These are phyloP conservation scores for Spiraea crenata DNA, from an alignment of 331 rosid species.

Conservation along the genomic window DNA sequence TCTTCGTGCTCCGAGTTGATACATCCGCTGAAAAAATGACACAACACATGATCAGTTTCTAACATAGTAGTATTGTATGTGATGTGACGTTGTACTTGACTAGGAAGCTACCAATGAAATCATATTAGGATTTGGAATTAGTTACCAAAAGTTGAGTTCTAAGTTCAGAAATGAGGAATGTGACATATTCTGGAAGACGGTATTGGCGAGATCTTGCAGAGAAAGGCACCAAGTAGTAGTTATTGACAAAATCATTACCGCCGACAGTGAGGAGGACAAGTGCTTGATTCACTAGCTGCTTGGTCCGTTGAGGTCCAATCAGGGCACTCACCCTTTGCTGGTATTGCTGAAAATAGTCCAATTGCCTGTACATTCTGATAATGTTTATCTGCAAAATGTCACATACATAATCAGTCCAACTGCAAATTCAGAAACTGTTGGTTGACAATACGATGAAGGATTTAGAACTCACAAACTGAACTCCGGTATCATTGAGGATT, in stretches of 20 bases:
- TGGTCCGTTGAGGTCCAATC: constrained; percentile 39
- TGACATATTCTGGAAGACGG: constrained; percentile 60
- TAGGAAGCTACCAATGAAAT: too few species aligned
- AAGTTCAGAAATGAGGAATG: constrained; percentile 56
- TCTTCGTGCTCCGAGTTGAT: constrained; percentile 61
- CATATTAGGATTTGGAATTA: too few species aligned
- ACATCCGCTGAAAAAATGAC: constrained; percentile 41
- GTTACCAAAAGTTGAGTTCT: constrained; percentile 57
- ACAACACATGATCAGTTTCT: not conserved
- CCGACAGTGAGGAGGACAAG: constrained; percentile 70
- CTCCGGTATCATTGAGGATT: constrained; percentile 77
- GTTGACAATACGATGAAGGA: not conserved
- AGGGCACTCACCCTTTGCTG: constrained; percentile 40
- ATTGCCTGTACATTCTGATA: constrained; percentile 63
- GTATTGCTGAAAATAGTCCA: constrained; percentile 59
- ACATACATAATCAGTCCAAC: not conserved
- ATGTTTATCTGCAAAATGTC: constrained; percentile 55
- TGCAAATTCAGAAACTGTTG: not conserved
- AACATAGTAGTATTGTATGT: too few species aligned
- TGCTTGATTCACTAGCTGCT: constrained; percentile 49
- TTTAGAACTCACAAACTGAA: constrained; percentile 55
- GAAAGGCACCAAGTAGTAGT: constrained; percentile 69
- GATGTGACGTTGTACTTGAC: too few species aligned
- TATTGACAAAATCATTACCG: constrained; percentile 86
- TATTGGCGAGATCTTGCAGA: constrained; percentile 79